Conservation (phyloP, 148 eudicot genomes). For the Amaranthus palmeri region DNA sequence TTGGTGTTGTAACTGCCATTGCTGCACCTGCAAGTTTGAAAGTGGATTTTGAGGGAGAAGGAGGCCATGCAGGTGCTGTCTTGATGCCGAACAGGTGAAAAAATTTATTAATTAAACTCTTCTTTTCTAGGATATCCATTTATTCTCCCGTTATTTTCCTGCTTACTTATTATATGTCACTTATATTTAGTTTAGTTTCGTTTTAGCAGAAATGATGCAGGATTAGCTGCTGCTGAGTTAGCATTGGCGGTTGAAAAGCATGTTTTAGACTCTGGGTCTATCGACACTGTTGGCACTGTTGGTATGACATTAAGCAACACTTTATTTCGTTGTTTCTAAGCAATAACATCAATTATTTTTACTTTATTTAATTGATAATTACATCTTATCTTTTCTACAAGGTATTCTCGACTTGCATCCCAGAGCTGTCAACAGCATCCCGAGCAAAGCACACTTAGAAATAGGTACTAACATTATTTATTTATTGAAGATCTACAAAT, state of each 20-base stretch:
- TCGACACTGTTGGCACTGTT: constrained; percentile 93
- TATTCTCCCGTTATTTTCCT: not conserved
- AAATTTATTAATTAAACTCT: not conserved
- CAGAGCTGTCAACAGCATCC: constrained; percentile 94
- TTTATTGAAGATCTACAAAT: not conserved
- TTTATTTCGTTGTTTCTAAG: not conserved
- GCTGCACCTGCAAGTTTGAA: constrained; percentile 99
- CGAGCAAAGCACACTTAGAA: constrained; percentile 91
- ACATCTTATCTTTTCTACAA: constrained; percentile 15
- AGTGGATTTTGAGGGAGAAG: constrained; percentile 93
- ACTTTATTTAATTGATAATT: not conserved
- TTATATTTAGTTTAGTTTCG: not conserved
- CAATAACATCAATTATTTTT: not conserved
- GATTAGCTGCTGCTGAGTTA: constrained; percentile 94
- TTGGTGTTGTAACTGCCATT: constrained; percentile 94
- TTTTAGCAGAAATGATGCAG: constrained; percentile 83
- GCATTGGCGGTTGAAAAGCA: constrained; percentile 87
- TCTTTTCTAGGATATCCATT: not conserved
- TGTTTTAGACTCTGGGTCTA: constrained; percentile 78
- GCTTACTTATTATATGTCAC: not conserved
- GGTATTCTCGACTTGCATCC: constrained; percentile 94
- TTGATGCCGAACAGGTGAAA: constrained; percentile 81
- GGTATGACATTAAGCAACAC: constrained; percentile 38
- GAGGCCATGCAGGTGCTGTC: constrained; percentile 97
- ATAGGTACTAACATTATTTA: constrained; percentile 46